phyloP scores from a whole-genome alignment of 108 stramenopile species.

The Nitzschia sp. region DNA sequence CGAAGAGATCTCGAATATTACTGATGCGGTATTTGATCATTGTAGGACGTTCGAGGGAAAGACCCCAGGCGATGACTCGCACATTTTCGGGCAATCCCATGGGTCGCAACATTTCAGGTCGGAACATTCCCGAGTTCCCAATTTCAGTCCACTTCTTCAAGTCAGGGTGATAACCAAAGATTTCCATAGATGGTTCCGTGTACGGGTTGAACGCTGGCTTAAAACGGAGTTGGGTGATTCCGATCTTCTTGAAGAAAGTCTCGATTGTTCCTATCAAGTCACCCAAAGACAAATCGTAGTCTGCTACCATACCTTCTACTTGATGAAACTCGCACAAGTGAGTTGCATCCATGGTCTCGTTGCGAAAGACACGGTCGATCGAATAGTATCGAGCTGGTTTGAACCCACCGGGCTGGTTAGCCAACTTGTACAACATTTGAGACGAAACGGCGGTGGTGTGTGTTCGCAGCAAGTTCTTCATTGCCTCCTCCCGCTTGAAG shows the following conservation, averaged over 20 bases:
- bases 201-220: constrained; percentile 99
- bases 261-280: constrained; percentile 98
- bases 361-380: constrained; percentile 99
- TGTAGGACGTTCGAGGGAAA: constrained; percentile 98
- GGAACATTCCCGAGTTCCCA: constrained; percentile 99
- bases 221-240: constrained; percentile 98
- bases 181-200: constrained; percentile 99
- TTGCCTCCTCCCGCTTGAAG: constrained; percentile 94
- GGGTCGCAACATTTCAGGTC: constrained; percentile 99
- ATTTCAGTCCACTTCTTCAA: constrained; percentile 99
- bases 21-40: constrained; percentile 99
- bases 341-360: constrained; percentile 99
- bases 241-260: constrained; percentile 99
- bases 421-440: constrained; percentile 96
- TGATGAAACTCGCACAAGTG: constrained; percentile 99
- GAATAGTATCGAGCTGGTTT: constrained; percentile 95
- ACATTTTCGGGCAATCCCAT: constrained; percentile 99
- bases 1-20: constrained; percentile 99
- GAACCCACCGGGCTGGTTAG: constrained; percentile 96
- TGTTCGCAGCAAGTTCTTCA: constrained; percentile 97
- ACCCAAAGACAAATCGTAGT: constrained; percentile 95
- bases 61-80: constrained; percentile 99
- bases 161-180: constrained; percentile 99
- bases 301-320: constrained; percentile 99
- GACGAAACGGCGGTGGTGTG: constrained; percentile 98